Conservation (phyloP, 495 filamentous ascomycete genomes). For the Xylaria acuta region DNA sequence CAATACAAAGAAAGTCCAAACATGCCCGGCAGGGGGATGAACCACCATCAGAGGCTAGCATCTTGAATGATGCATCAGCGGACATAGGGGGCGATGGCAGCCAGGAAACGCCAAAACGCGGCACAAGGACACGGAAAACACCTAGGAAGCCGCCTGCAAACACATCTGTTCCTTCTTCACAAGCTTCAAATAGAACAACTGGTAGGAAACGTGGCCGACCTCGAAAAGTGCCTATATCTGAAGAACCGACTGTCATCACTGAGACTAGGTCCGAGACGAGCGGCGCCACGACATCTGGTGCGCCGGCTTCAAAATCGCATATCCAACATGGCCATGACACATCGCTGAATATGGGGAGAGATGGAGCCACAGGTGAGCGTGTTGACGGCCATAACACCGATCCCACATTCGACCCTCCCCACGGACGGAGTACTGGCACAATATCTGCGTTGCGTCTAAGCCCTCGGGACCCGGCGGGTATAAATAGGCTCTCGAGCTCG, state of each 20-base stretch:
- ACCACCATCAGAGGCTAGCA: slow-evolving; percentile 33
- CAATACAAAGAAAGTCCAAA: slow-evolving; percentile 35
- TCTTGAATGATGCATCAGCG: slow-evolving; percentile 22
- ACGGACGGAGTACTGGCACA: slow-evolving; percentile 17
- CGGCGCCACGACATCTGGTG: not conserved
- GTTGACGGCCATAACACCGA: not conserved
- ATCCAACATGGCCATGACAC: not conserved
- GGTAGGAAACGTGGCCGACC: slow-evolving; percentile 40
- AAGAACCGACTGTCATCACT: slow-evolving; percentile 36
- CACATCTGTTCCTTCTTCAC: slow-evolving; percentile 35
- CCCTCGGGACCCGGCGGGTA: slow-evolving; percentile 9
- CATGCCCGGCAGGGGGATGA: slow-evolving; percentile 33
- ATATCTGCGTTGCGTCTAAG: not conserved
- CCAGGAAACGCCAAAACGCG: slow-evolving; percentile 42
- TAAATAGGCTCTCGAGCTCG: slow-evolving; percentile 14
- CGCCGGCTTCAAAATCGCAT: not conserved
- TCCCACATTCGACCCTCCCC: not conserved
- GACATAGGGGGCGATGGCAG: slow-evolving; percentile 18
- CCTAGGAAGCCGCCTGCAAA: slow-evolving; percentile 28
- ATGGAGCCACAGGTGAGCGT: not conserved
- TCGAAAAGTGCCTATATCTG: slow-evolving; percentile 35
- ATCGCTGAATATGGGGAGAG: not conserved
- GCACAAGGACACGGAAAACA: slow-evolving; percentile 36
- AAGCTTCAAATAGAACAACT: slow-evolving; percentile 28
- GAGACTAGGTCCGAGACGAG: not conserved